These are phyloP conservation scores for Aureobasidium sp. DNA, from an alignment of 2,329 filamentous ascomycete genomes.

Conservation along the genomic window DNA sequence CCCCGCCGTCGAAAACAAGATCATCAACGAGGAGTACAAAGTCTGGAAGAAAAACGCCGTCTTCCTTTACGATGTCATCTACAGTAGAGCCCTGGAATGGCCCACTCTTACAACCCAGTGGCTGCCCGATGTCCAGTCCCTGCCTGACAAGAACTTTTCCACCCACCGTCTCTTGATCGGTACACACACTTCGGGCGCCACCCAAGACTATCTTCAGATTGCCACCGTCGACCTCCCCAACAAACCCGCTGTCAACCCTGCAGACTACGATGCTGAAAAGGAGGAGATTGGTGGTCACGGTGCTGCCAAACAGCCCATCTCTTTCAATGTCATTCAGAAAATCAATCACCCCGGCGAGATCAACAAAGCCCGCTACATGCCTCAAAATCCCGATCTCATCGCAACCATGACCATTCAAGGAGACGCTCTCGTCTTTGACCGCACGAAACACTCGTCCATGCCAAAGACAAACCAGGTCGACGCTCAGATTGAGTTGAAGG, in stretches of 20 bases:
- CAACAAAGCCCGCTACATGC: slow-evolving; percentile 97
- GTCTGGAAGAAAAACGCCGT: slow-evolving; percentile 99
- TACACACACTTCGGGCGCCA: slow-evolving; percentile 82
- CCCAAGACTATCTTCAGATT: slow-evolving; percentile 88
- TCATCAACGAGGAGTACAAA: slow-evolving; percentile 99
- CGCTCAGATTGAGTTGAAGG: slow-evolving; percentile 75
- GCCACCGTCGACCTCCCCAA: slow-evolving; percentile 91
- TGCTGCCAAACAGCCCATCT: slow-evolving; percentile 65
- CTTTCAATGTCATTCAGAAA: slow-evolving; percentile 87
- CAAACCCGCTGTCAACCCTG: slow-evolving; percentile 59
- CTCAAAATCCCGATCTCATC: slow-evolving; percentile 94
- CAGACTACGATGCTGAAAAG: slow-evolving; percentile 83
- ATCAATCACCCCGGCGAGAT: slow-evolving; percentile 96
- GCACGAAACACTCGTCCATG: slow-evolving; percentile 79
- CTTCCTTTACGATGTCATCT: slow-evolving; percentile 96
- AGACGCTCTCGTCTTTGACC: slow-evolving; percentile 86
- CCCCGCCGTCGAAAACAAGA: slow-evolving; percentile 59
- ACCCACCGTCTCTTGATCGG: slow-evolving; percentile 86
- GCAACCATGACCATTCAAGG: slow-evolving; percentile 86
- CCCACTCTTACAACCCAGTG: slow-evolving; percentile 95
- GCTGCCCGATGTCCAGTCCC: slow-evolving; percentile 86
- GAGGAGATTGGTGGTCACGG: slow-evolving; percentile 94
- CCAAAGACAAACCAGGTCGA: slow-evolving; percentile 58
- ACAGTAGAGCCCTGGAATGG: slow-evolving; percentile 93
- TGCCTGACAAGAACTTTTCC: slow-evolving; percentile 77